Base-by-base conservation (phyloP, 1,284 basidiomycete species). In the Apiotrichum gracile region DNA sequence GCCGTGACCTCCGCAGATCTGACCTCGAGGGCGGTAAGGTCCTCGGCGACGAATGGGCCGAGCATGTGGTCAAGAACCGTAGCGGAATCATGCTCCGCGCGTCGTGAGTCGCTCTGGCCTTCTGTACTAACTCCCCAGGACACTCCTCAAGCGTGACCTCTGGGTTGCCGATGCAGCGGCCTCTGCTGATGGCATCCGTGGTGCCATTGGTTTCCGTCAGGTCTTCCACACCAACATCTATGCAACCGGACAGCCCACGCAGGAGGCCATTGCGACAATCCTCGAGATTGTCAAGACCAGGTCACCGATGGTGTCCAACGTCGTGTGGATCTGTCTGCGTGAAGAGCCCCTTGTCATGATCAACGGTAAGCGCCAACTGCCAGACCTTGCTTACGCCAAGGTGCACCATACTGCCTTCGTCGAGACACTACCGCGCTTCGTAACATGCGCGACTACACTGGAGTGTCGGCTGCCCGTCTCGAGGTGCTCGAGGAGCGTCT, bases 121-220 rank as follows among this genome's bases (percentile, higher is more conserved):
- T 34, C 16, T 13, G 4, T 7, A 35, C 45, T 55, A n/a, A 53
- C 34, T 21, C 42, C n/a, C 17, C 44, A 52, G 54, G 16, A 60
- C 54, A 2, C 47, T 61, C 9, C 59, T 70, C 64, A 97, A 97
- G 77, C 90, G 88, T 14, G 92, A 96, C 70, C 85, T 88, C 67
- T 96, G 93, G 92, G 76, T 85, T 25, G 80, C 83, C 19, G 84
- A 90, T 67, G 85, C 84, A 38, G 74, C 72, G 0, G 80, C 85
- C 22, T 81, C 73, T 6, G 62, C 82, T 27, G 78, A 84, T 55
- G 84, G 81, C 47, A 81, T 98, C 42, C 85, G 90, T 1, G 96
- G 96, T 10, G 91, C 91, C 2, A 87, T 91, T 74, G 97, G 97
- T 69, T 97, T 97, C 79, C 83, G 94, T 50, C 86, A 87, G 54